Base-by-base conservation (phyloP, 306 rosid species). In the Pyrus betulifolia region DNA sequence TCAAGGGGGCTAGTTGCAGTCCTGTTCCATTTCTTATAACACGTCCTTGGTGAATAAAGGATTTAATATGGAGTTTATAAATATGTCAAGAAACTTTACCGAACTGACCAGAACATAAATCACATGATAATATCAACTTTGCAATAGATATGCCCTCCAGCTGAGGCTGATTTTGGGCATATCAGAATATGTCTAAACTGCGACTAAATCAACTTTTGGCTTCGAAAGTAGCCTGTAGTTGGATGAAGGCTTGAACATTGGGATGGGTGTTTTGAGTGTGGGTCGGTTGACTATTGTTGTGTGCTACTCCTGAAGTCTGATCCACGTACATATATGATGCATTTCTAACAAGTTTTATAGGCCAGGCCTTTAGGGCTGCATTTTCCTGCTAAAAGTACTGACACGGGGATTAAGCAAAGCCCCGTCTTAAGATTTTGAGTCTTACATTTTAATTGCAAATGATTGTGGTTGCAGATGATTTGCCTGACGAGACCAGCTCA, bases 401-500 rank as follows among this genome's bases (percentile, higher is more conserved):
- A 54, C 30, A 57, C 42, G 63, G 57, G n/a, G 28, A 22, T 21
- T 40, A 44, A 64, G 40, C 46, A 9, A 58, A 35, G 71, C 17
- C 57, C 42, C 25, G 61, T 35, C 59, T 69, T 60, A 25, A 61
- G 52, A 40, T 27, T 79, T 76, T 54, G 69, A 71, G 42, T 58
- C 70, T 8, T 65, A 22, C 22, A 45, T 35, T 64, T 52, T 76
- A 79, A 81, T 55, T 22, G 52, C 67, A 65, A 58, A 42, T 76
- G 59, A 67, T 67, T 82, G 74, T 74, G 71, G n/a, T 79, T 87
- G 88, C 95, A 93, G 97, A 91, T 78, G 90, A 89, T 54, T 54
- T 81, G 46, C 80, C 38, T 25, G 98, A 93, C 74, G 96, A 91
- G 73, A 84, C 82, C 74, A 86, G 97, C 82, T 89, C 98, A 27